Conservation (phyloP, 2,329 filamentous ascomycete species). For the Aspergillus versicolor region DNA sequence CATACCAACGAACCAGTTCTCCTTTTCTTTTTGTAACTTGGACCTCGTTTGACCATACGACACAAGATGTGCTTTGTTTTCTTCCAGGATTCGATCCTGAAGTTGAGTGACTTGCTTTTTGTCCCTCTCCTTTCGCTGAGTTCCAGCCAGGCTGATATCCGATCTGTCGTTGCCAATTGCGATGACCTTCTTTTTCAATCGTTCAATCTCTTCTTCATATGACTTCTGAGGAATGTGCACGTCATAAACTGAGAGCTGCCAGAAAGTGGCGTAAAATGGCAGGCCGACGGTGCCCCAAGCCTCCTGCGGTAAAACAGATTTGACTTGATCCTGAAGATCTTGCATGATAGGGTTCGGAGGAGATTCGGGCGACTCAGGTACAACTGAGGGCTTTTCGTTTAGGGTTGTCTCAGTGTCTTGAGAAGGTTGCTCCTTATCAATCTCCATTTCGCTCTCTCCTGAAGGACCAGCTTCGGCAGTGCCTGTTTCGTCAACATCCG, state of each 20-base stretch:
- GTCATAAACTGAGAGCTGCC: constrained; percentile 83
- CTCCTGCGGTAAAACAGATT: constrained; percentile 58
- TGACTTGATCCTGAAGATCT: constrained; percentile 69
- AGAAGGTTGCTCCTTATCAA: constrained; percentile 30
- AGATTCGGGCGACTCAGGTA: constrained; percentile 35
- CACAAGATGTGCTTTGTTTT: constrained; percentile 69
- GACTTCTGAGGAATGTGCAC: constrained; percentile 72
- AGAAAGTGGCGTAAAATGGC: constrained; percentile 87
- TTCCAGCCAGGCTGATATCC: constrained; percentile 67
- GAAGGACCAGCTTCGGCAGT: constrained; percentile 19
- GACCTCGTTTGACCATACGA: constrained; percentile 66
- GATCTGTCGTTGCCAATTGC: constrained; percentile 69
- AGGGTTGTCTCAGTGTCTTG: constrained; percentile 15
- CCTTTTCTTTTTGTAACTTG: constrained; percentile 72
- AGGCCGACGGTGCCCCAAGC: constrained; percentile 71
- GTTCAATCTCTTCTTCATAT: constrained; percentile 73
- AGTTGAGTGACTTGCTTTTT: constrained; percentile 69
- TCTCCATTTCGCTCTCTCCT: constrained; percentile 33
- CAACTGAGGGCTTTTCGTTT: constrained; percentile 23
- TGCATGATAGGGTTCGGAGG: constrained; percentile 68
- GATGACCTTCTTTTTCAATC: constrained; percentile 65
- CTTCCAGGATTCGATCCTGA: constrained; percentile 68
- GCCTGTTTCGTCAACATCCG: constrained; percentile 26
- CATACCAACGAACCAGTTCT: constrained; percentile 71
- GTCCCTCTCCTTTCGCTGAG: constrained; percentile 66